phyloP scores from a whole-genome alignment of 2,329 filamentous ascomycete genomes.

The Blastomyces parvus region DNA sequence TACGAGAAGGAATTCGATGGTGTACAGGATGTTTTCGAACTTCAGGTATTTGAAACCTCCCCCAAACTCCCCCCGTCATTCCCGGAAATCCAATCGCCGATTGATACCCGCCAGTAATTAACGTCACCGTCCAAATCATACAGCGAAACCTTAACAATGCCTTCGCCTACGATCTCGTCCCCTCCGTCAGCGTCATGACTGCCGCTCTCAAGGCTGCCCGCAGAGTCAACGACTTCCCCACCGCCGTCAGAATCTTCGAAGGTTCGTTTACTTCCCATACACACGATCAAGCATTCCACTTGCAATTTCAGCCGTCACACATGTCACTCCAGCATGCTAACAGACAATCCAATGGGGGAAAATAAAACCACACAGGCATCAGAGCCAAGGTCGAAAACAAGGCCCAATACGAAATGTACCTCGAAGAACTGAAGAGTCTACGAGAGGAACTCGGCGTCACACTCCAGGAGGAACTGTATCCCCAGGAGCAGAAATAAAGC shows the following conservation, averaged over 20 bases:
- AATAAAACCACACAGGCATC: slow-evolving; percentile 54
- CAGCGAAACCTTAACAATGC: slow-evolving; percentile 97
- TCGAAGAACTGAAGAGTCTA: slow-evolving; percentile 83
- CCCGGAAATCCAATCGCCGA: slow-evolving; percentile 17
- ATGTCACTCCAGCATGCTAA: no score
- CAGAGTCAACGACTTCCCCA: slow-evolving; percentile 97
- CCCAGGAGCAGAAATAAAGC: slow-evolving; percentile 40
- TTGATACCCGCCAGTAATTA: neutral
- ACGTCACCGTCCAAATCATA: slow-evolving; percentile 7
- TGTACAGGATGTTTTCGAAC: slow-evolving; percentile 98
- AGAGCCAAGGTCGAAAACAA: slow-evolving; percentile 99
- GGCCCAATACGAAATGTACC: slow-evolving; percentile 91
- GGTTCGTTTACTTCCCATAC: slow-evolving; percentile 48
- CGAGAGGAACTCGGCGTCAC: slow-evolving; percentile 87
- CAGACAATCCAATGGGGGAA: neutral
- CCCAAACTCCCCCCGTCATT: neutral
- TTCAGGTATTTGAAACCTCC: slow-evolving; percentile 58
- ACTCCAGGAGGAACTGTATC: slow-evolving; percentile 89
- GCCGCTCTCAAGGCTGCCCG: slow-evolving; percentile 89
- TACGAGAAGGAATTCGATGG: slow-evolving; percentile 99
- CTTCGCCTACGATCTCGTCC: slow-evolving; percentile 99
- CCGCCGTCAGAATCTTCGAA: slow-evolving; percentile 96
- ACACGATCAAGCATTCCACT: neutral
- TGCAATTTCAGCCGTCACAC: neutral
- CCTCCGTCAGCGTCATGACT: slow-evolving; percentile 79